These are phyloP conservation scores for Biscutella laevigata DNA, from an alignment of 441 rosid genomes.

Conservation along the genomic window DNA sequence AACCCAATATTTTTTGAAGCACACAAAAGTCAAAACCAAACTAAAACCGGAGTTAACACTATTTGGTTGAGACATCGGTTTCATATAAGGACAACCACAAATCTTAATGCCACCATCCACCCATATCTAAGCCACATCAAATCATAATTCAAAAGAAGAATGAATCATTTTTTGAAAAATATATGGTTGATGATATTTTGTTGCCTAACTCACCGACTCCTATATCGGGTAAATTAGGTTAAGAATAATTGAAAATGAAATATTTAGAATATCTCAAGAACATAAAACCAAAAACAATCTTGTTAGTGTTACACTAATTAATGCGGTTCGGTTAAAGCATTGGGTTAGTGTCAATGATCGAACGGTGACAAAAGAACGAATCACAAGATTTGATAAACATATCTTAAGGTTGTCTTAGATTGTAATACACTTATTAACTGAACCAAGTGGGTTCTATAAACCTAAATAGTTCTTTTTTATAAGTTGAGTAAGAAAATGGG, in stretches of 20 bases:
- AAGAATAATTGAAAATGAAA: constrained; percentile 7
- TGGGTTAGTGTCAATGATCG: constrained; percentile 9
- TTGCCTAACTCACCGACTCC: constrained; percentile 21
- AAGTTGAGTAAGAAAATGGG: constrained; percentile 12
- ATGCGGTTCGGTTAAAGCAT: constrained; percentile 12
- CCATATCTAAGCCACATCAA: constrained; percentile 16
- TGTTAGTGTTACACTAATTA: background rate
- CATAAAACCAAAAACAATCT: background rate
- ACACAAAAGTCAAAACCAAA: constrained; percentile 14
- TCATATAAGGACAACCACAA: constrained; percentile 9
- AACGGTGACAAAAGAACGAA: constrained; percentile 7
- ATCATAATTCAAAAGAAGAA: background rate
- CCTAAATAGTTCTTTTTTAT: background rate
- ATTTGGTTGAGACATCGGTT: constrained; percentile 22
- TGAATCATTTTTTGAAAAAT: background rate
- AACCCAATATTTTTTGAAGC: too few species aligned
- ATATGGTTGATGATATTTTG: constrained; percentile 1
- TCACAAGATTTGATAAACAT: constrained; percentile 8
- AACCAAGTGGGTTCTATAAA: constrained; percentile 11
- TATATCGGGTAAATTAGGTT: constrained; percentile 22
- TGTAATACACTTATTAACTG: constrained; percentile 18
- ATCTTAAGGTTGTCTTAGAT: constrained; percentile 8
- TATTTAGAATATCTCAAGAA: background rate
- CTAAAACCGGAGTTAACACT: background rate
- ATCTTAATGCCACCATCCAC: constrained; percentile 17